A percentile compares a stretch with the other conserved stretches of the same genome.
phyloP scores from a whole-genome alignment of 169 alveolate genomes.

The Cryptosporidium ubiquitum region DNA sequence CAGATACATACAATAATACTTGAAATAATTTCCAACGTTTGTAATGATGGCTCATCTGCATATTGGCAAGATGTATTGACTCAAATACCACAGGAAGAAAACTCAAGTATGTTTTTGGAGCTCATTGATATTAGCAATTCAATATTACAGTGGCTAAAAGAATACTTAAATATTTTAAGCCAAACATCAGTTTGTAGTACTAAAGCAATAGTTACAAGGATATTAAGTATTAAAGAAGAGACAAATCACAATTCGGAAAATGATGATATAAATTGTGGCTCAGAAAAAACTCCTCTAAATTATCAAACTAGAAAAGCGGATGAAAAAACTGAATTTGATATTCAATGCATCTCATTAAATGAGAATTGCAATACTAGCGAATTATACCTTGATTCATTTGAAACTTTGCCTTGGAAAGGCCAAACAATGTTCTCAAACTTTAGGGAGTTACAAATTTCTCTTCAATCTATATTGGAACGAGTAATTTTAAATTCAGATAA shows the following conservation, averaged over 20 bases:
- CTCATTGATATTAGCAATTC: constrained; percentile 47
- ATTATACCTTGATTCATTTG: constrained; percentile 12
- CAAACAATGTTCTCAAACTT: constrained; percentile 72
- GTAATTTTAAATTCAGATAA: constrained; percentile 9
- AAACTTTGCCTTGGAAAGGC: constrained; percentile 61
- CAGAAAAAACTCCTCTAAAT: not conserved
- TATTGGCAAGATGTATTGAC: constrained; percentile 66
- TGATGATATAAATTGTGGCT: not conserved
- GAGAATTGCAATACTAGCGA: not conserved
- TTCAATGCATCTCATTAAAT: not conserved
- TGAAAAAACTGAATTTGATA: not conserved
- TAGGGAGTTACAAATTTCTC: constrained; percentile 62
- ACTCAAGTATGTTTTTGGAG: constrained; percentile 16
- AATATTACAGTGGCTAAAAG: constrained; percentile 49
- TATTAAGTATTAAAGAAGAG: not conserved
- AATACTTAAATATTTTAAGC: not conserved
- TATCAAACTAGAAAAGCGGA: not conserved
- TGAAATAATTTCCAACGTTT: constrained; percentile 40
- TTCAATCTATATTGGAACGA: constrained; percentile 46
- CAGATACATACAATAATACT: constrained; percentile 40
- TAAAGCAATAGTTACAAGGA: not conserved
- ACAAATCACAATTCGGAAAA: not conserved
- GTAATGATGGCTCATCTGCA: constrained; percentile 47
- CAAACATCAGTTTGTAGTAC: not conserved
- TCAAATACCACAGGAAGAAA: constrained; percentile 40